Conservation (phyloP, 208 protist species). For the Trichomonas vaginalis region DNA sequence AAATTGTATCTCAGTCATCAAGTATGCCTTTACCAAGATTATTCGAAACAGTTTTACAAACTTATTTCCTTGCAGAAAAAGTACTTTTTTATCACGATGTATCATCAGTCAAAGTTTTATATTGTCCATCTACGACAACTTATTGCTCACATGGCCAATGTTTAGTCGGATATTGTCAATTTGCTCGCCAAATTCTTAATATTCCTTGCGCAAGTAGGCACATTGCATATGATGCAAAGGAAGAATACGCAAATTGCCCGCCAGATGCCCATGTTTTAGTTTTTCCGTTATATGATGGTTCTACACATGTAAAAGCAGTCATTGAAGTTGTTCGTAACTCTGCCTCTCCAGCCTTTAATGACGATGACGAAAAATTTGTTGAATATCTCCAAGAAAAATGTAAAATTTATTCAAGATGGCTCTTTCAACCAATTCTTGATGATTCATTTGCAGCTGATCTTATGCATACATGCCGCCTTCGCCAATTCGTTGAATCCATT, state of each 20-base stretch:
- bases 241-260: background rate
- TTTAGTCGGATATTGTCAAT: background rate
- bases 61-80: background rate
- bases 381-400: background rate
- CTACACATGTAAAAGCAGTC: background rate
- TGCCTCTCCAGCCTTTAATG: background rate
- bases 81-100: background rate
- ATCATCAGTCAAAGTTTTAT: background rate
- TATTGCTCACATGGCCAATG: background rate
- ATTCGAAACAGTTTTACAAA: background rate
- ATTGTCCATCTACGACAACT: background rate
- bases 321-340: background rate
- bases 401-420: background rate
- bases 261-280: background rate
- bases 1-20: background rate
- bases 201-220: background rate
- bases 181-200: background rate
- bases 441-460: background rate
- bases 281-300: background rate
- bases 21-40: background rate
- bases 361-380: background rate
- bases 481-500: background rate
- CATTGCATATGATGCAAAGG: background rate
- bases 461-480: background rate
- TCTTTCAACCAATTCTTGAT: background rate